Percentiles rank a stretch among this genome's conserved stretches.
These are phyloP conservation scores for Metschnikowia reukaufii DNA, from an alignment of 805 yeast genomes.

Conservation along the genomic window DNA sequence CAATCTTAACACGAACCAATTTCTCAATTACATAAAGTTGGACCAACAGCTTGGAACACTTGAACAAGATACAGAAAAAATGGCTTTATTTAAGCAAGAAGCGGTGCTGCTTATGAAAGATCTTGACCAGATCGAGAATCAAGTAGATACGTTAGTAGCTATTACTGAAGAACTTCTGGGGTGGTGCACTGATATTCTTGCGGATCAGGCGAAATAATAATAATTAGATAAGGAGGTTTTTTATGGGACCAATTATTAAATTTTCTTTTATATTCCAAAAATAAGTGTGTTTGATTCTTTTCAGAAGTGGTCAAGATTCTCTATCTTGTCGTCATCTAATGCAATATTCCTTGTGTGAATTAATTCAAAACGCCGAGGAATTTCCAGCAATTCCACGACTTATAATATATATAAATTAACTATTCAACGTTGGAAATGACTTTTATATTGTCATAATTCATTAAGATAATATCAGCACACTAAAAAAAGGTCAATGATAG, in stretches of 20 bases:
- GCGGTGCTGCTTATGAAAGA: slow-evolving; percentile 23
- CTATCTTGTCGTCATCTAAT: too few species aligned
- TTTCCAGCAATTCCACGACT: neutral
- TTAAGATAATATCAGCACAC: neutral
- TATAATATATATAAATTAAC: neutral
- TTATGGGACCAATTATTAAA: neutral
- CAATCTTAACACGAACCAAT: slow-evolving; percentile 58
- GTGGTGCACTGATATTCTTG: slow-evolving; percentile 11
- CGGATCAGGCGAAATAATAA: neutral
- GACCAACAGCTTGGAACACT: slow-evolving; percentile 42
- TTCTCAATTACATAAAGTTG: slow-evolving; percentile 49
- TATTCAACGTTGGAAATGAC: neutral
- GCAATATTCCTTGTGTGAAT: too few species aligned
- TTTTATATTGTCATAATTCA: neutral
- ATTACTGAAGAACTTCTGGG: slow-evolving; percentile 24
- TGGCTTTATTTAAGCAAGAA: slow-evolving; percentile 27
- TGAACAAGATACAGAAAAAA: slow-evolving; percentile 40
- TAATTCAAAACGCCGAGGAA: too few species aligned
- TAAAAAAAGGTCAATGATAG: neutral
- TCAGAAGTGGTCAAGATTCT: too few species aligned
- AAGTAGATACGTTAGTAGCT: slow-evolving; percentile 43
- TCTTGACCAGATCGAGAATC: slow-evolving; percentile 31
- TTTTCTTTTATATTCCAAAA: too few species aligned
- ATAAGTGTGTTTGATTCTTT: too few species aligned
- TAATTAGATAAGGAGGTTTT: neutral